Evolutionary conservation across 2,329 filamentous ascomycete species (phyloP).

Genomic region (Hypomyces rosellus): DNA sequence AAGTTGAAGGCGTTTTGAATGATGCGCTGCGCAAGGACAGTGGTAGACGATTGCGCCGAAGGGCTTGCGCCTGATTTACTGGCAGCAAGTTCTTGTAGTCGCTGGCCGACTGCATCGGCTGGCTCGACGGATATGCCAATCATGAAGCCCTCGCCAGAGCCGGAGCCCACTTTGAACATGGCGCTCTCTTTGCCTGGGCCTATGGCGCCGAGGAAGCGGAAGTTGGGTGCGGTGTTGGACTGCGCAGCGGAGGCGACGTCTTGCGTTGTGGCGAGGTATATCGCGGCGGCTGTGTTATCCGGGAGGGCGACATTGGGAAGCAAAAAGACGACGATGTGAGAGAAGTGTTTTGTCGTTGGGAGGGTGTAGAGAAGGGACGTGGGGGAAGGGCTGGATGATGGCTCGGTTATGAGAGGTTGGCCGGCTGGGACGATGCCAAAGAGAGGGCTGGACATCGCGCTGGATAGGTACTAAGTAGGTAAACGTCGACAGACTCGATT

Average conservation of each 20-base stretch:
- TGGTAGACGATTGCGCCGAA: constrained; percentile 50
- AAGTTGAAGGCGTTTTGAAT: constrained; percentile 98
- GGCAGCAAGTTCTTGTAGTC: constrained; percentile 54
- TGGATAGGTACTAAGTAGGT: not conserved
- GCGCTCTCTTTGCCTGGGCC: constrained; percentile 87
- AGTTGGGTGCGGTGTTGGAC: constrained; percentile 47
- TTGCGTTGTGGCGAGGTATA: constrained; percentile 66
- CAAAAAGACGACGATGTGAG: constrained; percentile 84
- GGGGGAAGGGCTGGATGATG: constrained; percentile 45
- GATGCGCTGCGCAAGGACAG: constrained; percentile 81
- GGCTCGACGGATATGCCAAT: constrained; percentile 81
- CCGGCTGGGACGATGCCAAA: constrained; percentile 58
- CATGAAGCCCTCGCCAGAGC: constrained; percentile 46
- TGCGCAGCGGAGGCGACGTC: constrained; percentile 32
- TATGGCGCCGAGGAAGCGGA: constrained; percentile 82
- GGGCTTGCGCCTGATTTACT: constrained; percentile 18
- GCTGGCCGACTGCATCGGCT: constrained; percentile 61
- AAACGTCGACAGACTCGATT: too few relatives aligned
- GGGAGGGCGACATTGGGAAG: constrained; percentile 73
- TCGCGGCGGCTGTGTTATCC: constrained; percentile 71
- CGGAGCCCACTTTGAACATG: constrained; percentile 68
- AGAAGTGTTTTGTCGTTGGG: constrained; percentile 49
- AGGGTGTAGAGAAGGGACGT: constrained; percentile 53
- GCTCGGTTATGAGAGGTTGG: constrained; percentile 49
- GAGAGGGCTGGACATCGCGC: constrained; percentile 38